phyloP scores from a whole-genome alignment of 805 yeast species.

The Saccharomyces kudriavzevii region DNA sequence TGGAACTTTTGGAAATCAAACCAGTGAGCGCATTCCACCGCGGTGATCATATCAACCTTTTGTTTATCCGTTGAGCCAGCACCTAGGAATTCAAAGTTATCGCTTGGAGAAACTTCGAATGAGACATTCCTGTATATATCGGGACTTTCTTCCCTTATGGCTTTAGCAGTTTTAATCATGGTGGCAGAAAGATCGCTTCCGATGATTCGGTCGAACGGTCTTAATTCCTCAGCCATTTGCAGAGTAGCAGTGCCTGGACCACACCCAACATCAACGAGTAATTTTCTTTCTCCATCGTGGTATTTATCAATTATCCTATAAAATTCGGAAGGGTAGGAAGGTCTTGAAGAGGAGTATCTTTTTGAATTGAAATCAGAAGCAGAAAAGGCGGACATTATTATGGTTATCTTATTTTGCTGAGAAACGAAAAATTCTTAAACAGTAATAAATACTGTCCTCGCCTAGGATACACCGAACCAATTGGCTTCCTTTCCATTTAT shows the following conservation, averaged over 20 bases:
- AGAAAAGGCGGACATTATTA: slow-evolving; percentile 58
- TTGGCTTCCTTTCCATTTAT: background rate
- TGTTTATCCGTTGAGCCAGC: slow-evolving; percentile 11
- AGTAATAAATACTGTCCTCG: background rate
- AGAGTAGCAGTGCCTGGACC: slow-evolving; percentile 73
- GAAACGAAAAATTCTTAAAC: background rate
- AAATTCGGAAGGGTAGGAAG: slow-evolving; percentile 51
- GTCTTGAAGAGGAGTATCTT: slow-evolving; percentile 52
- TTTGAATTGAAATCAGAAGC: slow-evolving; percentile 43
- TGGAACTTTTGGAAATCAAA: slow-evolving; percentile 50
- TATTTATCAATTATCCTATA: slow-evolving; percentile 37
- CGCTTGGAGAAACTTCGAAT: slow-evolving; percentile 29
- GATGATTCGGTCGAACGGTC: slow-evolving; percentile 38
- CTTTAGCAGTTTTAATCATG: slow-evolving; percentile 47
- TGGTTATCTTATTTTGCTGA: background rate
- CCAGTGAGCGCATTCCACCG: slow-evolving; percentile 91
- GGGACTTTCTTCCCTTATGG: slow-evolving; percentile 6
- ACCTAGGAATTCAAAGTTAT: slow-evolving; percentile 9
- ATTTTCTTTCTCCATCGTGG: slow-evolving; percentile 32
- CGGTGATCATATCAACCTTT: slow-evolving; percentile 56
- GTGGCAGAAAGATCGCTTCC: slow-evolving; percentile 56
- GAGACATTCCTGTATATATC: slow-evolving; percentile 6
- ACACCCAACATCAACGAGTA: slow-evolving; percentile 68
- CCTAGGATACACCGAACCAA: background rate
- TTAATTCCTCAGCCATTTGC: slow-evolving; percentile 25